A percentile compares a stretch with the other conserved stretches of the same genome.
These are phyloP conservation scores for Ustilago bromivora DNA, from an alignment of 1,284 basidiomycete genomes.

Conservation along the genomic window DNA sequence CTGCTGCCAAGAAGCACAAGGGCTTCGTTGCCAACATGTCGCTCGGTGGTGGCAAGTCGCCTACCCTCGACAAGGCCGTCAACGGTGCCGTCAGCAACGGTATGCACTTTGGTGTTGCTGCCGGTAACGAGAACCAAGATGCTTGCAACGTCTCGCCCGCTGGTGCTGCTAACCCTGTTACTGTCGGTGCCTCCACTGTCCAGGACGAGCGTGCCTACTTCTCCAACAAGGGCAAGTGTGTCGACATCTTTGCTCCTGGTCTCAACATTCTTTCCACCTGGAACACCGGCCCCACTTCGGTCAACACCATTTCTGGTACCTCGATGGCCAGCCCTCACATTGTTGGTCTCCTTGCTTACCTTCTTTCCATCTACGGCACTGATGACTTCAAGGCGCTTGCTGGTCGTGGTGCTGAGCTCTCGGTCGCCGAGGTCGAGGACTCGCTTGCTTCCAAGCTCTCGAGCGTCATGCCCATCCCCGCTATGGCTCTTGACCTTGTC, in stretches of 20 bases:
- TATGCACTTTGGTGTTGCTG: slow-evolving; percentile 83
- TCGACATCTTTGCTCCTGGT: slow-evolving; percentile 86
- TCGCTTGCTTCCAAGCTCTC: slow-evolving; percentile 64
- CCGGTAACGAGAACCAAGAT: slow-evolving; percentile 80
- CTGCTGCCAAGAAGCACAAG: slow-evolving; percentile 80
- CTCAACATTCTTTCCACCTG: slow-evolving; percentile 76
- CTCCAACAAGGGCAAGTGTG: slow-evolving; percentile 75
- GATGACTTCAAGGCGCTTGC: slow-evolving; percentile 55
- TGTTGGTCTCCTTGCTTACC: slow-evolving; percentile 70
- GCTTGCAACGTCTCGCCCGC: slow-evolving; percentile 87
- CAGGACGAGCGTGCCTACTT: slow-evolving; percentile 87
- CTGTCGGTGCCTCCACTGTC: slow-evolving; percentile 75
- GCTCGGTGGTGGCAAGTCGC: slow-evolving; percentile 94
- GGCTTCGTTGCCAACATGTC: slow-evolving; percentile 99
- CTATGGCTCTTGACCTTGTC: slow-evolving; percentile 58
- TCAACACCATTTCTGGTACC: slow-evolving; percentile 78
- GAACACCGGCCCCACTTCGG: slow-evolving; percentile 72
- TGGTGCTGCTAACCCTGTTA: slow-evolving; percentile 76
- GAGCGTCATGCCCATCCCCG: slow-evolving; percentile 57
- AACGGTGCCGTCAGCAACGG: slow-evolving; percentile 85
- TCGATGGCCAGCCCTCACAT: slow-evolving; percentile 76
- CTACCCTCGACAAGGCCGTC: slow-evolving; percentile 85
- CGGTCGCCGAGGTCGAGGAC: slow-evolving; percentile 38
- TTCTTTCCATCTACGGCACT: slow-evolving; percentile 76
- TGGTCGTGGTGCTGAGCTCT: slow-evolving; percentile 20